Conservation (phyloP, 176 grass and related monocot genomes). For the Avena insularis region DNA sequence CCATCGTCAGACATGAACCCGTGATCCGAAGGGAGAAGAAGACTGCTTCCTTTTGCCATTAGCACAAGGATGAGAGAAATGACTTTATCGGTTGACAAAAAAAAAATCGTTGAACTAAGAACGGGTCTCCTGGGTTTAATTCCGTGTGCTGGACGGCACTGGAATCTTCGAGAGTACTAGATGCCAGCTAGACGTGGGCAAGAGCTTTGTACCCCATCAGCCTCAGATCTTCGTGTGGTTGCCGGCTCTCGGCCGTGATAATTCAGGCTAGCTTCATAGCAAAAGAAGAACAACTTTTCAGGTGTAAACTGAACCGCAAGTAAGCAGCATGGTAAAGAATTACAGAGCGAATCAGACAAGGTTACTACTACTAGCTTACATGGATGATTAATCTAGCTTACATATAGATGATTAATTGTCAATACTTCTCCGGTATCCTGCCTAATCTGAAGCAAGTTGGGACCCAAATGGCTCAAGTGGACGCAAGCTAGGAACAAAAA, state of each 20-base stretch:
- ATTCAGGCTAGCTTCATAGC: not conserved
- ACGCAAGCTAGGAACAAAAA: not conserved
- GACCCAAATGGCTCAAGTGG: not conserved
- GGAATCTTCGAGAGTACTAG: not conserved
- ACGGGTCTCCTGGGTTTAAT: not conserved
- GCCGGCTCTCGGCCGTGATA: not conserved
- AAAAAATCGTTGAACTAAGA: not conserved
- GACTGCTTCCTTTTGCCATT: not conserved
- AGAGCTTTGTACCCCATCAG: not conserved
- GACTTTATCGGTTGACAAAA: not conserved
- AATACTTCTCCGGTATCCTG: not conserved
- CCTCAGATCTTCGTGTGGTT: not conserved
- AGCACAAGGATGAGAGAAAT: not conserved
- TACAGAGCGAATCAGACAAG: no score
- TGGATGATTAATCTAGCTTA: not conserved
- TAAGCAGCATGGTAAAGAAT: not conserved
- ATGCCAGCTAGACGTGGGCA: not conserved
- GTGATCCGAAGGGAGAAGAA: not conserved
- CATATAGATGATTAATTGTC: not conserved
- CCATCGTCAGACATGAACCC: not conserved
- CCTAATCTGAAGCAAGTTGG: not conserved
- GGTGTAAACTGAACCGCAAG: not conserved
- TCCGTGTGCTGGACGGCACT: slow-evolving; percentile 2
- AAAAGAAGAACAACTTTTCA: not conserved
- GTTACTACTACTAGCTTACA: not conserved